Conservation (phyloP, 2,329 filamentous ascomycete genomes). For the Alternaria sp. region DNA sequence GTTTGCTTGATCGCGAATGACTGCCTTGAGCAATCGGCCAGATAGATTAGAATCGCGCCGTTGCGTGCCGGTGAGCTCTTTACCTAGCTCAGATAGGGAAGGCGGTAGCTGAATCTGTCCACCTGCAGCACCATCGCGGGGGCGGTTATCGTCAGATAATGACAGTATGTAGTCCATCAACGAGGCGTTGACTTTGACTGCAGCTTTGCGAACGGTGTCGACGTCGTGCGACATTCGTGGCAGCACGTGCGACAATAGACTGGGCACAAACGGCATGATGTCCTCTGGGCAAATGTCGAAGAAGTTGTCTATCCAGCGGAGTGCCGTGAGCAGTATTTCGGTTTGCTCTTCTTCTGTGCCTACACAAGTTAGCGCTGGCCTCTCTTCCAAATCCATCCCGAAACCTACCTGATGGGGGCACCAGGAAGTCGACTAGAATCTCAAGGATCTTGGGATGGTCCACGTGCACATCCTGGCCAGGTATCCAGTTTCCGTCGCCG, state of each 20-base stretch:
- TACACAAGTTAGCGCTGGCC: constrained; percentile 22
- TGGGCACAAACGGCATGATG: constrained; percentile 91
- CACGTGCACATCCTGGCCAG: constrained; percentile 94
- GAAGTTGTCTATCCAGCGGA: constrained; percentile 95
- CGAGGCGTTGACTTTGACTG: constrained; percentile 85
- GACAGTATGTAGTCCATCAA: constrained; percentile 95
- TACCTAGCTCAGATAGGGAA: constrained; percentile 46
- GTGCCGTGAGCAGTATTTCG: constrained; percentile 86
- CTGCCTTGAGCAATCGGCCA: constrained; percentile 41
- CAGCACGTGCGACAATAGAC: constrained; percentile 87
- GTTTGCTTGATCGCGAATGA: constrained; percentile 40
- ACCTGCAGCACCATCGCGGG: constrained; percentile 49
- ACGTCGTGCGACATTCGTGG: constrained; percentile 93
- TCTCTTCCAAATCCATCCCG: accelerated
- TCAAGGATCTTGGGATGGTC: constrained; percentile 91
- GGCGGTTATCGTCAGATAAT: constrained; percentile 68
- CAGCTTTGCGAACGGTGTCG: constrained; percentile 86
- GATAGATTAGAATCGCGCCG: constrained; percentile 49
- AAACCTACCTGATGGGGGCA: constrained; percentile 66
- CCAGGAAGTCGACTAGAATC: constrained; percentile 87
- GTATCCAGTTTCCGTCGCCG: constrained; percentile 93
- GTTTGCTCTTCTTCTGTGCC: constrained; percentile 67
- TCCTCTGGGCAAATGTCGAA: constrained; percentile 98
- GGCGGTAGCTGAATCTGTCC: constrained; percentile 53
- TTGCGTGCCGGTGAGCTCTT: constrained; percentile 51